A percentile compares a stretch with the other conserved stretches of the same genome.
These are phyloP conservation scores for Parathielavia hyrcaniae DNA, from an alignment of 495 filamentous ascomycete species.

Conservation along the genomic window DNA sequence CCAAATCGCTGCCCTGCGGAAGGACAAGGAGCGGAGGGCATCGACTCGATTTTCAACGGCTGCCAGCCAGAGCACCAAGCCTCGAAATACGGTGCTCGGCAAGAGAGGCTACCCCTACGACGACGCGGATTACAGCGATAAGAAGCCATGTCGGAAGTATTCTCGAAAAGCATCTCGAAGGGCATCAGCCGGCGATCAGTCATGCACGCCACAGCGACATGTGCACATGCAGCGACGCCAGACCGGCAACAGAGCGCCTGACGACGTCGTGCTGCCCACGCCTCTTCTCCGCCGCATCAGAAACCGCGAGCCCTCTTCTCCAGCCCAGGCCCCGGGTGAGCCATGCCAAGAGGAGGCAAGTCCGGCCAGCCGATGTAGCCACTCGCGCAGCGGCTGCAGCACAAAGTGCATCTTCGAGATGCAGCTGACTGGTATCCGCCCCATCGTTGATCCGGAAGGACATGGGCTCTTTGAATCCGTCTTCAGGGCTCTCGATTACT, in stretches of 20 bases:
- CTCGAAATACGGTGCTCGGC: slow-evolving; percentile 15
- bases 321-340: slow-evolving; percentile 1
- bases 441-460: slow-evolving; percentile 1
- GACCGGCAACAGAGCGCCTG: slow-evolving; percentile 11
- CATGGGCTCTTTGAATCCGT: slow-evolving; percentile 31
- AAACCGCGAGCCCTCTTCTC: slow-evolving; percentile 23
- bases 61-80: not conserved
- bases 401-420: slow-evolving; percentile 19
- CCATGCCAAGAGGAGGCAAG: not conserved
- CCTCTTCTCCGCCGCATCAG: slow-evolving; percentile 28
- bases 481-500: slow-evolving; percentile 42
- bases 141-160: slow-evolving; percentile 24
- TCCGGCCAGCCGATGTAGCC: slow-evolving; percentile 8
- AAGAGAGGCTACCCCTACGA: slow-evolving; percentile 16
- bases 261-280: slow-evolving; percentile 24
- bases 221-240: slow-evolving; percentile 14
- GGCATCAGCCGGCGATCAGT: not conserved
- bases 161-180: slow-evolving; percentile 21
- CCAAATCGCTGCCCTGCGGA: slow-evolving; percentile 47
- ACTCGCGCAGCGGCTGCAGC: slow-evolving; percentile 6
- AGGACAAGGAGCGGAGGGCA: slow-evolving; percentile 27
- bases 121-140: slow-evolving; percentile 16
- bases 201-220: slow-evolving; percentile 18
- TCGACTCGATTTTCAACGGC: not conserved
- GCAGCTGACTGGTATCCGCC: slow-evolving; percentile 18